These are phyloP conservation scores for Abrus pulchellus DNA, from an alignment of 306 rosid genomes.

Conservation along the genomic window DNA sequence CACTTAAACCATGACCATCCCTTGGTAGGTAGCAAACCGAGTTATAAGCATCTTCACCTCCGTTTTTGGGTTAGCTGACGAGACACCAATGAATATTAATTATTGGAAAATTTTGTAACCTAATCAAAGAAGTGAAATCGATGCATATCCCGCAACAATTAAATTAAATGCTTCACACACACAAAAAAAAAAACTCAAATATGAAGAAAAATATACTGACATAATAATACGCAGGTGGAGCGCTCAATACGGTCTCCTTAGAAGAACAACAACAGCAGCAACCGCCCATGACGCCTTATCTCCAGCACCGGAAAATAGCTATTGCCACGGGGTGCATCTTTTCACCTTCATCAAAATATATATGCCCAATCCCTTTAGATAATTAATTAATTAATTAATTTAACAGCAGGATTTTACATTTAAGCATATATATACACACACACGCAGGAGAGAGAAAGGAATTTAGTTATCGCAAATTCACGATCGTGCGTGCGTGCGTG, in stretches of 20 bases:
- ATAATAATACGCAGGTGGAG: constrained; percentile 66
- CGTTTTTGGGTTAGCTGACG: not conserved
- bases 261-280: constrained; percentile 77
- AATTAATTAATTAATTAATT: constrained; percentile 5
- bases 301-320: constrained; percentile 47
- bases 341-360: constrained; percentile 62
- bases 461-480: constrained; percentile 24
- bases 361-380: constrained; percentile 36
- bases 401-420: constrained; percentile 19
- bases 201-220: constrained; percentile 56
- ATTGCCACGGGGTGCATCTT: constrained; percentile 49
- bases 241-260: constrained; percentile 59
- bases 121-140: not conserved
- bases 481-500: constrained; percentile 37
- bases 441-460: not conserved
- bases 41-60: not conserved
- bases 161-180: not conserved
- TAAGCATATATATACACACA: not conserved
- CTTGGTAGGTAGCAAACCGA: constrained; percentile 35
- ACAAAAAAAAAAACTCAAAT: not conserved
- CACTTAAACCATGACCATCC: constrained; percentile 31
- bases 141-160: constrained; percentile 22
- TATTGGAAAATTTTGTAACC: not conserved
- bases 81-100: not conserved
- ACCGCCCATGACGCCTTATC: constrained; percentile 81